Evolutionary conservation across 768 basidiomycete genomes (phyloP).

Genomic region (Tulasnella sp.): DNA sequence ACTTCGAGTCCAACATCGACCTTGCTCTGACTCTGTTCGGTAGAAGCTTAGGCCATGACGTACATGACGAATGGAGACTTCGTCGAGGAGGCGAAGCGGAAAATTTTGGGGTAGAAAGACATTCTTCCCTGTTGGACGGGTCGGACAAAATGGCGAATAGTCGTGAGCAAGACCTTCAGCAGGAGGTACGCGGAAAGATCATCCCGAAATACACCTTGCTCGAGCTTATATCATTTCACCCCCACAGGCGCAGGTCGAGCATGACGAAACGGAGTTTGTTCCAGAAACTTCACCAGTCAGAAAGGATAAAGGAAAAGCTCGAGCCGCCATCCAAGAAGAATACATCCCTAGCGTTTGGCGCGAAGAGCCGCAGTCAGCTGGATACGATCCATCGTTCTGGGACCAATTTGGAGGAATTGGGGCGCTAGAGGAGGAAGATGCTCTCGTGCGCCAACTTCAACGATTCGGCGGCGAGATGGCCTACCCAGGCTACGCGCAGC

Average conservation of each 20-base stretch:
- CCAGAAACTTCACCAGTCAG: background rate
- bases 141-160: background rate
- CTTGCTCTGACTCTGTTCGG: background rate
- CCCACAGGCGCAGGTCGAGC: background rate
- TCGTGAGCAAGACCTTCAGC: background rate
- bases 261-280: background rate
- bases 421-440: conserved; percentile 1
- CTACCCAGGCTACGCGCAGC: background rate
- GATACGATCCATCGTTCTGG: background rate
- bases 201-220: background rate
- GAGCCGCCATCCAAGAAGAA: background rate
- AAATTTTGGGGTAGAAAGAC: background rate
- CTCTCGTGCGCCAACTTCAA: background rate
- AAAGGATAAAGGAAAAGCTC: conserved; percentile 1
- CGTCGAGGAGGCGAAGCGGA: background rate
- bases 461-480: background rate
- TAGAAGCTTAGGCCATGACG: background rate
- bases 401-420: conserved; percentile 4
- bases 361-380: background rate
- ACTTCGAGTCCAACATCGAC: background rate
- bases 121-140: background rate
- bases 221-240: background rate
- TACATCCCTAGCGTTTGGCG: background rate
- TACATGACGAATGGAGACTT: background rate
- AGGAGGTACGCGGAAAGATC: background rate